These are phyloP conservation scores for Rhizopogon roseolus DNA, from an alignment of 768 basidiomycete genomes.

Conservation along the genomic window DNA sequence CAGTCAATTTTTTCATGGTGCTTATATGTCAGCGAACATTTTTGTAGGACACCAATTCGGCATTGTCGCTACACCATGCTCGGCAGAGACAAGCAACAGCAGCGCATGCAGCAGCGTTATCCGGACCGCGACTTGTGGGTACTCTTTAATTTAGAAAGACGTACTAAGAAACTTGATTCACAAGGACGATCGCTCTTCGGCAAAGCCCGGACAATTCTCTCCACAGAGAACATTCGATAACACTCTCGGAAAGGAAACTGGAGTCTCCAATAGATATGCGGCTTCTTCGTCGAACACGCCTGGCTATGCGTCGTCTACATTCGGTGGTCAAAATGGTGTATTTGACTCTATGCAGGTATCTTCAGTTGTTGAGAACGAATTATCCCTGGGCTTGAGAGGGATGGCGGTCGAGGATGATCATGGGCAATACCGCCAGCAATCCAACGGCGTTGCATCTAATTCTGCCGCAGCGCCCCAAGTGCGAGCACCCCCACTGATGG, in stretches of 20 bases:
- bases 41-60: slow-evolving; percentile 35
- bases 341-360: slow-evolving; percentile 36
- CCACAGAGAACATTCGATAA: slow-evolving; percentile 47
- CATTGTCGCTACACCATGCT: slow-evolving; percentile 40
- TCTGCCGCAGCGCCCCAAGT: slow-evolving; percentile 30
- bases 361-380: slow-evolving; percentile 45
- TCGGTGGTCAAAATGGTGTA: slow-evolving; percentile 24
- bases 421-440: slow-evolving; percentile 35
- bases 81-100: slow-evolving; percentile 42
- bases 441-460: slow-evolving; percentile 23
- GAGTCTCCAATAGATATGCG: slow-evolving; percentile 36
- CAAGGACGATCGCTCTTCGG: slow-evolving; percentile 44
- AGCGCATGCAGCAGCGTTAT: slow-evolving; percentile 32
- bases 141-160: slow-evolving; percentile 4
- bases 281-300: slow-evolving; percentile 40
- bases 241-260: slow-evolving; percentile 36
- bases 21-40: slow-evolving; percentile 10
- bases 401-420: slow-evolving; percentile 57
- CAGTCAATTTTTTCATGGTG: slow-evolving; percentile 15
- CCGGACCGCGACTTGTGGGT: slow-evolving; percentile 37
- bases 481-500: slow-evolving; percentile 37
- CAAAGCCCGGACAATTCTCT: slow-evolving; percentile 47
- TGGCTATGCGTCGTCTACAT: slow-evolving; percentile 26
- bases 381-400: slow-evolving; percentile 54
- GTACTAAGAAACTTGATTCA: slow-evolving; percentile 18